Evolutionary conservation across 495 filamentous ascomycete species (phyloP).

Genomic region (Clavariopsis aquatica): DNA sequence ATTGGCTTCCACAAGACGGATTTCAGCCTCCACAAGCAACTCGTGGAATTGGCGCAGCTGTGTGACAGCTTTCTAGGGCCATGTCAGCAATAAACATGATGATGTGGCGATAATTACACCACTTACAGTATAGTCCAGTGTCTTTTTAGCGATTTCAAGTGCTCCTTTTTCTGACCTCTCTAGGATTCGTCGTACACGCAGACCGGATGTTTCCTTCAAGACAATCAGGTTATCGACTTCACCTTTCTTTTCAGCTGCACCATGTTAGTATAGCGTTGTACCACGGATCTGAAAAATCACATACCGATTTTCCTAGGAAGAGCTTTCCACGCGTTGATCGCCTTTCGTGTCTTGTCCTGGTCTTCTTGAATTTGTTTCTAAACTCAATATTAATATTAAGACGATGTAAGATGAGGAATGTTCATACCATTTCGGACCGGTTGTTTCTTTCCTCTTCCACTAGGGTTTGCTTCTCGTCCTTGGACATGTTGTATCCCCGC

Average conservation of each 20-base stretch:
- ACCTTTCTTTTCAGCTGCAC: slow-evolving; percentile 9
- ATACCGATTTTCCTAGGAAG: slow-evolving; percentile 72
- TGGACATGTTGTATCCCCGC: slow-evolving; percentile 1
- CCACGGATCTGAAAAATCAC: slow-evolving; percentile 13
- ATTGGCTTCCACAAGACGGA: slow-evolving; percentile 72
- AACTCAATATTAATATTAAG: neutral
- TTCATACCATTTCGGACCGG: slow-evolving; percentile 44
- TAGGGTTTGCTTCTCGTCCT: slow-evolving; percentile 40
- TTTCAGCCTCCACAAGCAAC: slow-evolving; percentile 64
- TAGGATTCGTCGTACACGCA: slow-evolving; percentile 49
- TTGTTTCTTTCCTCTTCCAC: neutral
- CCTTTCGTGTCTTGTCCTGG: slow-evolving; percentile 60
- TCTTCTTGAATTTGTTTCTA: slow-evolving; percentile 55
- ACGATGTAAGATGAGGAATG: slow-evolving; percentile 40
- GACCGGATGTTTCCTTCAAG: slow-evolving; percentile 6
- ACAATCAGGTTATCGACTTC: neutral
- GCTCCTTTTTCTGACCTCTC: slow-evolving; percentile 58
- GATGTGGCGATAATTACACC: neutral
- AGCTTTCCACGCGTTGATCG: slow-evolving; percentile 59
- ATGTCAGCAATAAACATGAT: slow-evolving; percentile 17
- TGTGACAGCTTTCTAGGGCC: slow-evolving; percentile 57
- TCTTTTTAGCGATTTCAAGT: slow-evolving; percentile 62
- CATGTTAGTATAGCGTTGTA: slow-evolving; percentile 37
- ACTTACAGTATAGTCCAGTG: slow-evolving; percentile 65
- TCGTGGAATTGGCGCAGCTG: slow-evolving; percentile 60